Conservation (phyloP, 345 rosid species). For the Eucalyptus virginea region DNA sequence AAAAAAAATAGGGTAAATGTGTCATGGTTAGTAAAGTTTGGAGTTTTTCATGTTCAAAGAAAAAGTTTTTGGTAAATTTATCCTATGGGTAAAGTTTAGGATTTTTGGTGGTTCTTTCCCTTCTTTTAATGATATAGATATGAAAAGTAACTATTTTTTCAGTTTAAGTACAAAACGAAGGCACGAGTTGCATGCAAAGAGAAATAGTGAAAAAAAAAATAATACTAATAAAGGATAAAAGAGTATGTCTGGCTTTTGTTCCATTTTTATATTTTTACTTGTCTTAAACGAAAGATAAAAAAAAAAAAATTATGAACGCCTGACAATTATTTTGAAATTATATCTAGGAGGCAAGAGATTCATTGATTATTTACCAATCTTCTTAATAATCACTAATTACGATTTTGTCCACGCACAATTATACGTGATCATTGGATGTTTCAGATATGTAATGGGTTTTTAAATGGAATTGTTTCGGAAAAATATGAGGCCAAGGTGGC, state of each 20-base stretch:
- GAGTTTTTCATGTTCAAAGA: too few relatives aligned
- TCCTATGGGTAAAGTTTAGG: too few relatives aligned
- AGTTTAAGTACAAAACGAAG: background rate
- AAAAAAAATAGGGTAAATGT: accelerated
- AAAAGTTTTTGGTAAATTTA: too few relatives aligned
- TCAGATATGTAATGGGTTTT: background rate
- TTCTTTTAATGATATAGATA: background rate
- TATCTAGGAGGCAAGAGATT: background rate
- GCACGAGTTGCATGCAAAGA: background rate
- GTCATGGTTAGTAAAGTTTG: too few relatives aligned
- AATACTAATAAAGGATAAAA: background rate
- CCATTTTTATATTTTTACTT: background rate
- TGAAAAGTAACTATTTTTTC: background rate
- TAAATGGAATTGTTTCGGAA: background rate
- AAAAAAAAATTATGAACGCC: background rate
- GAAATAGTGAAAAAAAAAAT: background rate
- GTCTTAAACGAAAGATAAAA: background rate
- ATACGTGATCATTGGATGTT: background rate
- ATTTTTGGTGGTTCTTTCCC: too few relatives aligned
- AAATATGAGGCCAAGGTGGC: background rate
- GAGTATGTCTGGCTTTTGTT: background rate
- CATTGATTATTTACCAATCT: background rate
- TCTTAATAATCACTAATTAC: background rate
- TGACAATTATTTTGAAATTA: background rate
- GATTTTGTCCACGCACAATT: background rate